Percentiles rank a stretch among this genome's conserved stretches.
These are phyloP conservation scores for Lentinula novae-zelandiae DNA, from an alignment of 1,284 basidiomycete genomes.

Conservation along the genomic window DNA sequence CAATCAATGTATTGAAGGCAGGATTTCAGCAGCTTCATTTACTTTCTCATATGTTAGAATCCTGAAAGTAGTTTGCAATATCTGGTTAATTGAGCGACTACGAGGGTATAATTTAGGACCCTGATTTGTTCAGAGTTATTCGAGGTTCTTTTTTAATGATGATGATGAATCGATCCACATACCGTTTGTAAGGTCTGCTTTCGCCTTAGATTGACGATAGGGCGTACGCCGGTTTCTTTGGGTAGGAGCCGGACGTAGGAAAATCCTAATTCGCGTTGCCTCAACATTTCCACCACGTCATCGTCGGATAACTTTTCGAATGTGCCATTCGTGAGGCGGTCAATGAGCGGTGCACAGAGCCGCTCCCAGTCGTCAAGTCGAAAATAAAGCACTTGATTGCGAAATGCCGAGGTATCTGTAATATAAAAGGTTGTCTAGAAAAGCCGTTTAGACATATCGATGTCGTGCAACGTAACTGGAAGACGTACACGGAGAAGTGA, in stretches of 20 bases:
- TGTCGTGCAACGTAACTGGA: background rate
- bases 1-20: background rate
- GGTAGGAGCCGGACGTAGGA: constrained; percentile 89
- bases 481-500: constrained; percentile 71
- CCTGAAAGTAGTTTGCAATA: constrained; percentile 79
- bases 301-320: constrained; percentile 61
- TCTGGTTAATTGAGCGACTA: constrained; percentile 78
- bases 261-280: constrained; percentile 71
- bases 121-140: constrained; percentile 19
- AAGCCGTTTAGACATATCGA: background rate
- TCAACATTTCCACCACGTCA: constrained; percentile 62
- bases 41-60: constrained; percentile 88
- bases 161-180: background rate
- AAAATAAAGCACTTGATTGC: constrained; percentile 90
- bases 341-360: constrained; percentile 79
- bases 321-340: constrained; percentile 63
- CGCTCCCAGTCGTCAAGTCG: constrained; percentile 92
- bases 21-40: background rate
- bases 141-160: background rate
- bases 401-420: constrained; percentile 87
- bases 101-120: constrained; percentile 17
- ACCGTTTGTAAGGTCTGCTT: constrained; percentile 41
- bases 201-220: constrained; percentile 88
- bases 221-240: constrained; percentile 92
- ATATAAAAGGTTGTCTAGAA: constrained; percentile 88